phyloP scores from a whole-genome alignment of 352 stramenopile genomes.

The Pythium biforme region DNA sequence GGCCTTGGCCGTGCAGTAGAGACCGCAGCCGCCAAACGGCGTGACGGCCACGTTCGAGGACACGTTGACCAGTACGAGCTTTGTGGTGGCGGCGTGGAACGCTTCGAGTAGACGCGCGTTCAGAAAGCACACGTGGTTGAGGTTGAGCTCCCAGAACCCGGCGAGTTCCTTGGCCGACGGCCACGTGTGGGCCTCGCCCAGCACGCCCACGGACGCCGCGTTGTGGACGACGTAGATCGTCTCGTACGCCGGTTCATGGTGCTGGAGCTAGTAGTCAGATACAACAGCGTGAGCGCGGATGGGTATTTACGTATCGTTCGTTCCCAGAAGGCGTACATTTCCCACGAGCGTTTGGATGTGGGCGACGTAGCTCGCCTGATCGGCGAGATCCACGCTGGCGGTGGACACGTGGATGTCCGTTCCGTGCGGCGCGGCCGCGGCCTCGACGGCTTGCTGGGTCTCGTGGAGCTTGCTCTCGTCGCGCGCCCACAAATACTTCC shows the following conservation, averaged over 20 bases:
- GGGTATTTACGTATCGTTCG: no score
- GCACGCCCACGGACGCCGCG: conserved; percentile 7
- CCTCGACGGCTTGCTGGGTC: conserved; percentile 10
- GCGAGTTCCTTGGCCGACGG: conserved; percentile 1
- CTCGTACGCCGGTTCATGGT: conserved; percentile 10
- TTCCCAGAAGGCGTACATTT: neutral
- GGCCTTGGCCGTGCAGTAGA: conserved; percentile 85
- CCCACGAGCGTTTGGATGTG: conserved; percentile 4
- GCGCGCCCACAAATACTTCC: conserved; percentile 19
- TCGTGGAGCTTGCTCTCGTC: conserved; percentile 15
- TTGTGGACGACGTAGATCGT: conserved; percentile 21
- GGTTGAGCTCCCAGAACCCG: conserved; percentile 17
- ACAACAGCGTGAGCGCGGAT: no score
- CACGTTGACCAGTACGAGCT: conserved; percentile 13
- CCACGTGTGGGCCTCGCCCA: conserved; percentile 16
- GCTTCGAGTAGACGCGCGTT: conserved; percentile 15
- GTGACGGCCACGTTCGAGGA: conserved; percentile 8
- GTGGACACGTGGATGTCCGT: neutral
- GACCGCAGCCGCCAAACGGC: conserved; percentile 18
- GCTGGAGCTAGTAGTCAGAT: conserved; percentile 3
- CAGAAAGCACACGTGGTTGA: conserved; percentile 16
- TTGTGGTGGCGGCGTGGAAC: neutral
- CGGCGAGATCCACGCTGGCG: conserved; percentile 1
- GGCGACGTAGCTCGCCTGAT: conserved; percentile 15
- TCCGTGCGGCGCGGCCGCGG: neutral